These are phyloP conservation scores for Papiliotrema fonsecae DNA, from an alignment of 1,284 basidiomycete genomes.

Conservation along the genomic window DNA sequence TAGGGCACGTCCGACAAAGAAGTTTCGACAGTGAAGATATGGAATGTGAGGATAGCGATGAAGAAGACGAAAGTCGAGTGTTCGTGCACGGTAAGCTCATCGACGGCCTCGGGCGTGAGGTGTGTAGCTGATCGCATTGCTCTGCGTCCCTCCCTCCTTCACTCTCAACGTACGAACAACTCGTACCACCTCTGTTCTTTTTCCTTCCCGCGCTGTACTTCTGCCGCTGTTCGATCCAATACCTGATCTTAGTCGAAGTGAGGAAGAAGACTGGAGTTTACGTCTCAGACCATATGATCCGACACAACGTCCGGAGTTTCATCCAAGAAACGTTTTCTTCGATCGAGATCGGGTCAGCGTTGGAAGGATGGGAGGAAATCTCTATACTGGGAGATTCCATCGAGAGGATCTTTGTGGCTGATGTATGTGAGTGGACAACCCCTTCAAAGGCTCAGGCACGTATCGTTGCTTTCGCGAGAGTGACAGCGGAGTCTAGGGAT, in stretches of 20 bases:
- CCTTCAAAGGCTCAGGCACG: too few species aligned
- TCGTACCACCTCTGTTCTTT: neutral
- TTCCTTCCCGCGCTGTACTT: neutral
- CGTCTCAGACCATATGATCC: conserved; percentile 66
- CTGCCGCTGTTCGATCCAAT: neutral
- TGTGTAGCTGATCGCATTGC: neutral
- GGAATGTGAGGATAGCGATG: conserved; percentile 1
- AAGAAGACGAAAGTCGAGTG: conserved; percentile 3
- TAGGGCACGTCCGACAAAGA: too few species aligned
- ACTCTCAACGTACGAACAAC: too few species aligned
- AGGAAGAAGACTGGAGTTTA: conserved; percentile 34
- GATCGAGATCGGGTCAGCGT: conserved; percentile 18
- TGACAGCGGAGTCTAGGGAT: too few species aligned
- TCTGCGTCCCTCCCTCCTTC: too few species aligned
- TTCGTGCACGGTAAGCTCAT: conserved; percentile 21
- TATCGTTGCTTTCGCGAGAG: too few species aligned
- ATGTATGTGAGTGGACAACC: conserved; percentile 47
- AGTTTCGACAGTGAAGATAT: conserved; percentile 5
- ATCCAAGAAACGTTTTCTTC: conserved; percentile 59
- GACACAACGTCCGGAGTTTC: conserved; percentile 59
- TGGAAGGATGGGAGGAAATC: conserved; percentile 49
- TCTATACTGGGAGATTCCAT: conserved; percentile 67
- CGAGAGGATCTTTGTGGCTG: conserved; percentile 72
- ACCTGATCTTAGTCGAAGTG: neutral
- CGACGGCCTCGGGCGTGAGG: neutral